These are phyloP conservation scores for Alloteropsis angusta DNA, from an alignment of 202 grass and related monocot genomes.

Conservation along the genomic window DNA sequence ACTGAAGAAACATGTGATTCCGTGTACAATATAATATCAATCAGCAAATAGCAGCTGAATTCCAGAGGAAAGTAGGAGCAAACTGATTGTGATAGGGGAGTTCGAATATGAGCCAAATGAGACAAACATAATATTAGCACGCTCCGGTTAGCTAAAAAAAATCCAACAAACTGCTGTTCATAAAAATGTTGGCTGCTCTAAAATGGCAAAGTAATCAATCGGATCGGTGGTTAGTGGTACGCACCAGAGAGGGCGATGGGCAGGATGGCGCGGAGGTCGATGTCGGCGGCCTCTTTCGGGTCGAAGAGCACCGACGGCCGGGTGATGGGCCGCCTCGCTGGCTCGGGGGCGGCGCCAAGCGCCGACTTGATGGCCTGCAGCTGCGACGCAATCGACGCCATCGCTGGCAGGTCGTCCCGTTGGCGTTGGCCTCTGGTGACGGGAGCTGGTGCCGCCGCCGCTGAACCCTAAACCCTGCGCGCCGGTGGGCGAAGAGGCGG, in stretches of 20 bases:
- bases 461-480: slow-evolving; percentile 46
- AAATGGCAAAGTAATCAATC: background rate
- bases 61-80: background rate
- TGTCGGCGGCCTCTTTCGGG: slow-evolving; percentile 61
- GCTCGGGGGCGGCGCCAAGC: slow-evolving; percentile 27
- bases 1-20: background rate
- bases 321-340: slow-evolving; percentile 34
- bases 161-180: background rate
- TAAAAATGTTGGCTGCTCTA: background rate
- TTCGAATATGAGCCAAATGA: background rate
- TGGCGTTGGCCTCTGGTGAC: too few relatives aligned
- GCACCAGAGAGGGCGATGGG: slow-evolving; percentile 67
- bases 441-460: background rate
- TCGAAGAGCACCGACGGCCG: slow-evolving; percentile 77
- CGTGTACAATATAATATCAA: background rate
- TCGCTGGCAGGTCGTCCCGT: background rate
- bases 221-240: background rate
- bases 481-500: background rate
- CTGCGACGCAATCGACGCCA: slow-evolving; percentile 72
- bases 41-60: background rate
- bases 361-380: slow-evolving; percentile 79
- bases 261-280: slow-evolving; percentile 67
- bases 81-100: background rate
- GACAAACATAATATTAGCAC: too few relatives aligned
- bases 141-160: background rate